Percentiles rank a stretch among this genome's conserved stretches.
Conservation (phyloP, 2,329 filamentous ascomycete genomes). For the Didymella glomerata region DNA sequence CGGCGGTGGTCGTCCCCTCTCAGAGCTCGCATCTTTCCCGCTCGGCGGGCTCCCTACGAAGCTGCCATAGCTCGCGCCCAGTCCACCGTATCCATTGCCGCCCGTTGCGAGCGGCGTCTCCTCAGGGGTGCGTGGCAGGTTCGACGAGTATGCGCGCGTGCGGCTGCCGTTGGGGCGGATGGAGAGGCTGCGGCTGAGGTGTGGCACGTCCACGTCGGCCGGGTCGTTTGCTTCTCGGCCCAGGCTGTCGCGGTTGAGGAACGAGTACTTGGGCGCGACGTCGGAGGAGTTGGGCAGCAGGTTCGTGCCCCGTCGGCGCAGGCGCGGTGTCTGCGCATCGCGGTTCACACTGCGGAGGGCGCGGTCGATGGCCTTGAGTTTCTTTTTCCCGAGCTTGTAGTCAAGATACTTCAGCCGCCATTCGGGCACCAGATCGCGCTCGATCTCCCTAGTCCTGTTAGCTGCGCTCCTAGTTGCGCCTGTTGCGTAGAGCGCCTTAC, state of each 20-base stretch:
- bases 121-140: conserved; percentile 30
- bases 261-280: conserved; percentile 53
- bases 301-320: conserved; percentile 48
- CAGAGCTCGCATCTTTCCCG: conserved; percentile 16
- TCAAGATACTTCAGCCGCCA: conserved; percentile 94
- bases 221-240: conserved; percentile 33
- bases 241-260: conserved; percentile 48
- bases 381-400: conserved; percentile 93
- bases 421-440: conserved; percentile 89
- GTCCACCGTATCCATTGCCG: conserved; percentile 29
- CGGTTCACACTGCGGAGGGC: conserved; percentile 70
- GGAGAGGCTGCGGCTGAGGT: conserved; percentile 32
- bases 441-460: conserved; percentile 69
- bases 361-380: conserved; percentile 81
- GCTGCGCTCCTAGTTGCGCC: conserved; percentile 10
- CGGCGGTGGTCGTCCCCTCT: conserved; percentile 46
- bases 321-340: conserved; percentile 53
- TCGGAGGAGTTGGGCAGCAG: conserved; percentile 47
- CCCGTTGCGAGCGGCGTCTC: conserved; percentile 43
- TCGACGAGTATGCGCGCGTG: conserved; percentile 11
- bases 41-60: conserved; percentile 64
- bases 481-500: conserved; percentile 50
- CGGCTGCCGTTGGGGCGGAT: conserved; percentile 24
- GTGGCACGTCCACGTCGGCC: conserved; percentile 38
- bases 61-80: conserved; percentile 67